Evolutionary conservation across 352 stramenopile genomes (phyloP).

Genomic region (Elongisporangium senticosum): DNA sequence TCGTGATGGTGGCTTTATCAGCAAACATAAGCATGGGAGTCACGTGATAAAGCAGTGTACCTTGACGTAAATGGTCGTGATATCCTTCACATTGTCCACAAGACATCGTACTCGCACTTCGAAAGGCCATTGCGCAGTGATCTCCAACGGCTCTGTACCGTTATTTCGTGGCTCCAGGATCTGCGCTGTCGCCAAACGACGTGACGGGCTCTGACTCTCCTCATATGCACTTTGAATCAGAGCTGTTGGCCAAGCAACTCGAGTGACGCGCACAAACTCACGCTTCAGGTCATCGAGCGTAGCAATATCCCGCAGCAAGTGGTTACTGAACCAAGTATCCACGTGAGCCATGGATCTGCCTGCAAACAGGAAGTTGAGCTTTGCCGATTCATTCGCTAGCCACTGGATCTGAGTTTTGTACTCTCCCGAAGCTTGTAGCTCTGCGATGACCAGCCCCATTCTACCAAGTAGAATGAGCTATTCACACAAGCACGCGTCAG

Average conservation of each 20-base stretch:
- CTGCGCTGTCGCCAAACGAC: constrained; percentile 10
- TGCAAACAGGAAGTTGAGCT: constrained; percentile 22
- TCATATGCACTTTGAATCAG: constrained; percentile 8
- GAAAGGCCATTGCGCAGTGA: constrained; percentile 48
- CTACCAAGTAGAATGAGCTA: constrained; percentile 37
- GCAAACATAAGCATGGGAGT: too few species aligned
- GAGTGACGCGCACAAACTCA: constrained; percentile 18
- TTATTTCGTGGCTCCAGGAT: constrained; percentile 18
- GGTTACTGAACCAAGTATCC: constrained; percentile 19
- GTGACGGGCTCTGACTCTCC: constrained; percentile 5
- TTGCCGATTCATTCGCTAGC: constrained; percentile 4
- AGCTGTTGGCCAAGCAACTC: constrained; percentile 26
- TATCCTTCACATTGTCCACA: constrained; percentile 21
- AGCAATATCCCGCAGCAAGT: constrained; percentile 13
- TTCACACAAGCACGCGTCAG: neutral
- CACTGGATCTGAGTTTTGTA: constrained; percentile 1
- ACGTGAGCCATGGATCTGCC: constrained; percentile 9
- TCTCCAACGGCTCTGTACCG: constrained; percentile 30
- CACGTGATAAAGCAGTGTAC: constrained; percentile 1
- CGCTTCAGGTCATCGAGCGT: constrained; percentile 29
- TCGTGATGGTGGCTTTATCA: too few species aligned
- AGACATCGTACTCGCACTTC: constrained; percentile 23
- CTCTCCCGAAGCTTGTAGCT: constrained; percentile 7
- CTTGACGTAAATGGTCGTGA: constrained; percentile 37
- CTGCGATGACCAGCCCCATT: constrained; percentile 25